A percentile compares a stretch with the other conserved stretches of the same genome.
Evolutionary conservation across 164 flowering plant species (phyloP).

Genomic region (Protea cynaroides): DNA sequence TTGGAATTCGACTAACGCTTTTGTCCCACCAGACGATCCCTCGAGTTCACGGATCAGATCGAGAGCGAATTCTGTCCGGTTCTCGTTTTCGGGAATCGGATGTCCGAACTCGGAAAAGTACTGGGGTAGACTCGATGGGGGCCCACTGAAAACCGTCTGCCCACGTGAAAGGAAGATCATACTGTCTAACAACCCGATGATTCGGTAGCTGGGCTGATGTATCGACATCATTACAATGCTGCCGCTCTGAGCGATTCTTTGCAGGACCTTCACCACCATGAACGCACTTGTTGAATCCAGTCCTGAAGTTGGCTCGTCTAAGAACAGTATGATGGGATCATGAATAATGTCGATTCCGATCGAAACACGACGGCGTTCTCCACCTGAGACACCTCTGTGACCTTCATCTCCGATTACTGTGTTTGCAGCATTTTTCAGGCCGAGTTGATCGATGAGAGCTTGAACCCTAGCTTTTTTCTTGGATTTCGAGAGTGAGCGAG

Average conservation of each 20-base stretch:
- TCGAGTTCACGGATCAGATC: conserved; percentile 80
- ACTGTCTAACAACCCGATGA: conserved; percentile 54
- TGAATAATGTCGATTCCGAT: conserved; percentile 66
- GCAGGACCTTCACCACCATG: conserved; percentile 67
- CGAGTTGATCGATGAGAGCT: conserved; percentile 56
- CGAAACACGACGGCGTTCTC: conserved; percentile 56
- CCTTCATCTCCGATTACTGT: conserved; percentile 70
- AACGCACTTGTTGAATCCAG: conserved; percentile 63
- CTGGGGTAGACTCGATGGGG: conserved; percentile 41
- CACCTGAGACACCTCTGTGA: conserved; percentile 67
- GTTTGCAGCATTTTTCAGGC: conserved; percentile 45
- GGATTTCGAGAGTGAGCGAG: conserved; percentile 41
- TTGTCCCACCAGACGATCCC: conserved; percentile 49
- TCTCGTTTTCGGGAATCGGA: conserved; percentile 77
- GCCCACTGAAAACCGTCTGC: conserved; percentile 62
- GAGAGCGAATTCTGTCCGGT: conserved; percentile 74
- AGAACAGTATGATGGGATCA: conserved; percentile 55
- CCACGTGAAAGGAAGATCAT: conserved; percentile 74
- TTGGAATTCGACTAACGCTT: conserved; percentile 64
- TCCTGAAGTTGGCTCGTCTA: conserved; percentile 69
- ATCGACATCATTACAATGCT: conserved; percentile 59
- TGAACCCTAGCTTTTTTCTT: conserved; percentile 54
- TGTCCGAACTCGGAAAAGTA: conserved; percentile 71
- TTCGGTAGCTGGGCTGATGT: conserved; percentile 61
- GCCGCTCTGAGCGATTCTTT: conserved; percentile 54